phyloP scores from a whole-genome alignment of 1,284 basidiomycete genomes.

The Cutaneotrichosporon daszewskae region DNA sequence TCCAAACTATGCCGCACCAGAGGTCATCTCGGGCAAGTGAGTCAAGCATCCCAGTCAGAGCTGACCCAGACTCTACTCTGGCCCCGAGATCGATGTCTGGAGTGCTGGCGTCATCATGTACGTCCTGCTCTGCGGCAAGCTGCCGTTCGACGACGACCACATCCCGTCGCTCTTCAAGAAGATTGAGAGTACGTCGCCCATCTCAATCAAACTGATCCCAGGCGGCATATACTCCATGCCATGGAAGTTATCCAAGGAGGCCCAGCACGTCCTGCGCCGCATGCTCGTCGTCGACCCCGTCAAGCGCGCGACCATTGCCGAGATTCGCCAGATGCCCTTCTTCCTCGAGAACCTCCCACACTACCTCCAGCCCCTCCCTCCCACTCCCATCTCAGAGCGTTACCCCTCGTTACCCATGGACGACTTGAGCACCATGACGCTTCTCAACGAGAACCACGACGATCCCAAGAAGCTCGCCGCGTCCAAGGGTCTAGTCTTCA shows the following conservation, averaged over 20 bases:
- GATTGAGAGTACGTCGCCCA: slow-evolving; percentile 83
- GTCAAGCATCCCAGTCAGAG: too few relatives aligned
- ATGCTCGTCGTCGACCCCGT: slow-evolving; percentile 91
- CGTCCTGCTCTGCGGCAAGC: slow-evolving; percentile 84
- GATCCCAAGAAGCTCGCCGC: slow-evolving; percentile 43
- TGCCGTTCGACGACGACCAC: slow-evolving; percentile 94
- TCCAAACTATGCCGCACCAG: slow-evolving; percentile 93
- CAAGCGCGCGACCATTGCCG: slow-evolving; percentile 82
- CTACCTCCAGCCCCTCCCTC: slow-evolving; percentile 78
- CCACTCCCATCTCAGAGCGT: slow-evolving; percentile 56
- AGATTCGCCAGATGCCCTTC: slow-evolving; percentile 83
- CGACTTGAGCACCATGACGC: slow-evolving; percentile 36
- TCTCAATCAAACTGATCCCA: too few relatives aligned
- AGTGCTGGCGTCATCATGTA: slow-evolving; percentile 91
- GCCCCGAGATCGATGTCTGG: slow-evolving; percentile 97
- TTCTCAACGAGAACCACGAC: slow-evolving; percentile 41
- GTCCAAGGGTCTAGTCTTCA: slow-evolving; percentile 46
- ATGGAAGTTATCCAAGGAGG: slow-evolving; percentile 66
- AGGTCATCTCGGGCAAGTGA: slow-evolving; percentile 87
- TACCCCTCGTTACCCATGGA: slow-evolving; percentile 42
- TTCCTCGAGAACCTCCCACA: slow-evolving; percentile 77
- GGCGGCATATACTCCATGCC: slow-evolving; percentile 82
- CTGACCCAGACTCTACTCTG: slow-evolving; percentile 90
- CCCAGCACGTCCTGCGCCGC: slow-evolving; percentile 66
- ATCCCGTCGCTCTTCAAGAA: slow-evolving; percentile 86